Percentiles rank a stretch among this genome's conserved stretches.
phyloP scores from a whole-genome alignment of 1,284 basidiomycete species.

The Caloboletus inedulis region DNA sequence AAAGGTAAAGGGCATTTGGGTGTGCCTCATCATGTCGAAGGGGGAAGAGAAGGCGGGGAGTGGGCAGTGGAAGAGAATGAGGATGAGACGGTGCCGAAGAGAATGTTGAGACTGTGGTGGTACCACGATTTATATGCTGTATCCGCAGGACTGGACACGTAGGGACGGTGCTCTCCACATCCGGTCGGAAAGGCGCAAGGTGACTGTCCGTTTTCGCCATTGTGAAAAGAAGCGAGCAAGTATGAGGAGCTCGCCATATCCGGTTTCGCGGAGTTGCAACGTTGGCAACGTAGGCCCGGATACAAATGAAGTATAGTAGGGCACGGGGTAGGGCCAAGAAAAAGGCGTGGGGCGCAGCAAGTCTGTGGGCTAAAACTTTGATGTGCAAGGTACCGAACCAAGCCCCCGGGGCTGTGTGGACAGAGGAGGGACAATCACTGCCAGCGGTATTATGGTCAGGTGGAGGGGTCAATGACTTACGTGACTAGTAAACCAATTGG shows the following conservation, averaged over 20 bases:
- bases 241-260: conserved; percentile 27
- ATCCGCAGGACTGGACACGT: conserved; percentile 17
- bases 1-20: conserved; percentile 50
- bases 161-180: conserved; percentile 24
- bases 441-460: background rate
- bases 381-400: conserved; percentile 11
- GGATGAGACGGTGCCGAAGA: background rate
- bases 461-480: conserved; percentile 6
- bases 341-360: conserved; percentile 1
- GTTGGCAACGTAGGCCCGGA: background rate
- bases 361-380: background rate
- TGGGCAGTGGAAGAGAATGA: background rate
- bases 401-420: conserved; percentile 12
- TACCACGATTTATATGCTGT: conserved; percentile 23
- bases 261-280: conserved; percentile 32
- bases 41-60: background rate
- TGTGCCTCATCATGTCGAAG: conserved; percentile 18
- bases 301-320: conserved; percentile 10
- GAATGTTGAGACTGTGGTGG: conserved; percentile 1
- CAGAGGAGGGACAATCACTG: conserved; percentile 3
- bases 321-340: conserved; percentile 9
- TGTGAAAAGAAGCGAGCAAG: conserved; percentile 24
- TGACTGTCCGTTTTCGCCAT: conserved; percentile 22
- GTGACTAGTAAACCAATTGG: conserved; percentile 9
- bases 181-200: conserved; percentile 25